A percentile compares a stretch with the other conserved stretches of the same genome.
Evolutionary conservation across 1,284 basidiomycete species (phyloP).

Genomic region (Pascua sp.): DNA sequence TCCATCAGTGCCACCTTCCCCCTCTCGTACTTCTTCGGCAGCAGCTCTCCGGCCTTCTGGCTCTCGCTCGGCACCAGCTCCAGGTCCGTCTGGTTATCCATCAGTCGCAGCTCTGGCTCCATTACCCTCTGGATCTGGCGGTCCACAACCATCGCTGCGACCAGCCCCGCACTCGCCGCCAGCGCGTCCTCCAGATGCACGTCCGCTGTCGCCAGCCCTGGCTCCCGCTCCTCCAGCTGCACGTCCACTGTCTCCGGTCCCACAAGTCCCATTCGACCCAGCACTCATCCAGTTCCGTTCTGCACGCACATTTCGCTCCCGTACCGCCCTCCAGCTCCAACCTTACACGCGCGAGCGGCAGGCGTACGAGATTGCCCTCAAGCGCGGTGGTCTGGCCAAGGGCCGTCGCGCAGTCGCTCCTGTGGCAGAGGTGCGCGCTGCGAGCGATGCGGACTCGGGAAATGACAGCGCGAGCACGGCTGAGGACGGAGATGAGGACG

Average conservation of each 20-base stretch:
- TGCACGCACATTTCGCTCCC: slow-evolving; percentile 43
- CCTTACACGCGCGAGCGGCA: slow-evolving; percentile 47
- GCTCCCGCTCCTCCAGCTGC: not conserved
- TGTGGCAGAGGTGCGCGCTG: slow-evolving; percentile 4
- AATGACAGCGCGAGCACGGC: not conserved
- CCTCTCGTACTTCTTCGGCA: no score
- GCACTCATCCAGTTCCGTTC: slow-evolving; percentile 41
- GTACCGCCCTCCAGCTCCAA: slow-evolving; percentile 48
- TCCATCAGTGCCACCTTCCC: no score
- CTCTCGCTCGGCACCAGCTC: no score
- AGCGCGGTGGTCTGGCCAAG: slow-evolving; percentile 39
- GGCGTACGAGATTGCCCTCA: slow-evolving; percentile 39
- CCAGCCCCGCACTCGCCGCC: no score
- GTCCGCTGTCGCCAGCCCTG: not conserved
- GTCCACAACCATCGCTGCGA: no score
- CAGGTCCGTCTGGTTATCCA: no score
- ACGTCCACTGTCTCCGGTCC: no score
- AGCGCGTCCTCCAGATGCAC: no score
- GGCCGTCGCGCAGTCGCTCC: slow-evolving; percentile 18
- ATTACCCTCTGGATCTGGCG: no score
- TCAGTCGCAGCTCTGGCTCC: no score
- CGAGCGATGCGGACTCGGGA: slow-evolving; percentile 15
- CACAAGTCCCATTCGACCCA: slow-evolving; percentile 17
- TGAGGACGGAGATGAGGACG: slow-evolving; percentile 9
- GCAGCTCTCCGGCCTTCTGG: no score